phyloP scores from a whole-genome alignment of 768 basidiomycete species.

The Tricholoma matsutake region DNA sequence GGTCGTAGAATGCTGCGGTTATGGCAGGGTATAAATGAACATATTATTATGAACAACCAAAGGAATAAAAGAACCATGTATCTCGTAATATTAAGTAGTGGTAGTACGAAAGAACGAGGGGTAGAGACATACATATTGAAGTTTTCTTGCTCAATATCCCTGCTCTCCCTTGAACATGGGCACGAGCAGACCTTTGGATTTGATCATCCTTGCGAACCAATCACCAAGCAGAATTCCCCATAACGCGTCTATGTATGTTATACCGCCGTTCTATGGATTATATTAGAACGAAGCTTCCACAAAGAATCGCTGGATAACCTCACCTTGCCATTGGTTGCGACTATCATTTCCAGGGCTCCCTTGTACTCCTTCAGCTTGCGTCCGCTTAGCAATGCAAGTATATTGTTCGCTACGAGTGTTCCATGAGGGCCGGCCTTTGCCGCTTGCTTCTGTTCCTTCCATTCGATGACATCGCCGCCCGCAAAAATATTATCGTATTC shows the following conservation, averaged over 20 bases:
- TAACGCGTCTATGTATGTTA: conserved; percentile 39
- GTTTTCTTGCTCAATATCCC: conserved; percentile 1
- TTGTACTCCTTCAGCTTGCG: conserved; percentile 39
- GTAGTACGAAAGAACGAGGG: background rate
- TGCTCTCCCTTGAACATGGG: conserved; percentile 15
- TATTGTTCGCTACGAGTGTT: conserved; percentile 44
- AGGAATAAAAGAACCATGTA: too few relatives aligned
- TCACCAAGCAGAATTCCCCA: conserved; percentile 48
- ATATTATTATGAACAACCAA: too few relatives aligned
- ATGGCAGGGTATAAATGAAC: too few relatives aligned
- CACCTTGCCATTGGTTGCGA: conserved; percentile 59
- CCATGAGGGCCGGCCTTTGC: conserved; percentile 47
- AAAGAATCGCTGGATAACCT: background rate
- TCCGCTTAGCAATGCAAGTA: conserved; percentile 40
- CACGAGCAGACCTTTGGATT: conserved; percentile 33
- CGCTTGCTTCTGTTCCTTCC: conserved; percentile 60
- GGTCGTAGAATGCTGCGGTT: too few relatives aligned
- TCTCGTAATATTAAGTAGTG: too few relatives aligned
- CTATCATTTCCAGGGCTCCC: conserved; percentile 51
- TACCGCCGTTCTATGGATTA: conserved; percentile 35
- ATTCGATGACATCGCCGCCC: conserved; percentile 63
- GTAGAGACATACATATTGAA: background rate
- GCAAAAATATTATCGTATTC: conserved; percentile 59
- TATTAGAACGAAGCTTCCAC: background rate
- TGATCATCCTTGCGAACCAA: conserved; percentile 39